These are phyloP conservation scores for Cyclostephanos tholiformis DNA, from an alignment of 108 stramenopile species.

Conservation along the genomic window DNA sequence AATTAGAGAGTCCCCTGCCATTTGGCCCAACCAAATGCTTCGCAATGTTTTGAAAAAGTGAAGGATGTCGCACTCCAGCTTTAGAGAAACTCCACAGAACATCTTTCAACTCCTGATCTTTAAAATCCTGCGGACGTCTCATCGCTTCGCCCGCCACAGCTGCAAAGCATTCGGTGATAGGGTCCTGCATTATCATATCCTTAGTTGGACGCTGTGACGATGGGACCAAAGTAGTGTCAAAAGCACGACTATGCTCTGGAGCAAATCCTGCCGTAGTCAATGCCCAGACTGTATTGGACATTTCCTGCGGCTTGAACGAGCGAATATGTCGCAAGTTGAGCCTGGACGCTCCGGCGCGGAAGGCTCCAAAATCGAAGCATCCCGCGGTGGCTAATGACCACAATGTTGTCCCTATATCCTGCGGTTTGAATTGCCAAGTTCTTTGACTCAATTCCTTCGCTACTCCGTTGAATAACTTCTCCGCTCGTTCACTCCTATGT, in stretches of 20 bases:
- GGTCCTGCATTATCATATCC: conserved; percentile 49
- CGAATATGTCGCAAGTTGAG: conserved; percentile 48
- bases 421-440: conserved; percentile 50
- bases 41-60: conserved; percentile 67
- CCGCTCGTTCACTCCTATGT: conserved; percentile 47
- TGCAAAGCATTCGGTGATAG: conserved; percentile 60
- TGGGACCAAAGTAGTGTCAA: conserved; percentile 75
- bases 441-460: conserved; percentile 51
- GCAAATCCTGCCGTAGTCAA: conserved; percentile 71
- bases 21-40: conserved; percentile 59
- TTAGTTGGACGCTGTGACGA: conserved; percentile 37
- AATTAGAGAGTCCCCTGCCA: conserved; percentile 61
- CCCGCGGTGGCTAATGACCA: conserved; percentile 77
- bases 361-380: conserved; percentile 60
- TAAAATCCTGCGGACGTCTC: conserved; percentile 74
- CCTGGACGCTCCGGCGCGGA: conserved; percentile 56
- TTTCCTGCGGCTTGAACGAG: conserved; percentile 77
- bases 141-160: conserved; percentile 69
- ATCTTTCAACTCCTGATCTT: conserved; percentile 85
- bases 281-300: conserved; percentile 77
- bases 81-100: conserved; percentile 77
- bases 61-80: conserved; percentile 74
- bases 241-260: conserved; percentile 54
- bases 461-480: conserved; percentile 51
- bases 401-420: conserved; percentile 37